Conservation (phyloP, 352 stramenopile species). For the Phytophthora pluvialis region DNA sequence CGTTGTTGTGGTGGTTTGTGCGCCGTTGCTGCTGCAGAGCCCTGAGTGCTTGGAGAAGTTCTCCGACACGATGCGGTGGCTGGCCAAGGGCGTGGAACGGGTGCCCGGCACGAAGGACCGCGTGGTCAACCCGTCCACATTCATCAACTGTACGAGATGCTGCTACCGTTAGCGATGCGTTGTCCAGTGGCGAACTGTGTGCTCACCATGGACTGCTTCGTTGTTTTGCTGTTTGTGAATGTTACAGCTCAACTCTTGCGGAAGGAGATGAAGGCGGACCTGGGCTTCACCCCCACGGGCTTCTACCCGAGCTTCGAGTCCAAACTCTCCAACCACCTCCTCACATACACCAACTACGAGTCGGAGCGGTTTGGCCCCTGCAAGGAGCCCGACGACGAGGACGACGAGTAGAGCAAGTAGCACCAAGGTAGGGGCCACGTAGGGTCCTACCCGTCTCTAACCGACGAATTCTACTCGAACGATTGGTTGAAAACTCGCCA, state of each 20-base stretch:
- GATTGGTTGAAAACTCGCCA: conserved; percentile 29
- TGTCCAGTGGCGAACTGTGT: not conserved
- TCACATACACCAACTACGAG: conserved; percentile 64
- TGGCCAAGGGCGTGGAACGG: conserved; percentile 41
- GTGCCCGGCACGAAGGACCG: conserved; percentile 40
- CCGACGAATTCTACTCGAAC: conserved; percentile 15
- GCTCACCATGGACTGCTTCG: conserved; percentile 1
- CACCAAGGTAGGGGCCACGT: not conserved
- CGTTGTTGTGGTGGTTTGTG: not conserved
- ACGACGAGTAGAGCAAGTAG: conserved; percentile 13
- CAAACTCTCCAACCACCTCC: conserved; percentile 58
- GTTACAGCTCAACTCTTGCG: conserved; percentile 44
- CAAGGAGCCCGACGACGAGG: conserved; percentile 33
- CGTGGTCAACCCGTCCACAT: conserved; percentile 49
- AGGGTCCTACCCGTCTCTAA: conserved; percentile 10
- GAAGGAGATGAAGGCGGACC: conserved; percentile 49
- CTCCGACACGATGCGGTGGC: conserved; percentile 55
- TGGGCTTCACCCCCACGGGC: conserved; percentile 53
- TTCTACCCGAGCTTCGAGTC: conserved; percentile 61
- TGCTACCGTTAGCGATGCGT: not conserved
- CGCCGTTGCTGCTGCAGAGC: conserved; percentile 30
- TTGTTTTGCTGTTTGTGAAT: conserved; percentile 11
- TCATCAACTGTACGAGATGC: conserved; percentile 54
- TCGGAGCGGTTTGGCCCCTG: conserved; percentile 50
- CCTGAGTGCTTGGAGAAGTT: conserved; percentile 56